Conservation (phyloP, 169 alveolate species). For the Plasmodium chabaudi region DNA sequence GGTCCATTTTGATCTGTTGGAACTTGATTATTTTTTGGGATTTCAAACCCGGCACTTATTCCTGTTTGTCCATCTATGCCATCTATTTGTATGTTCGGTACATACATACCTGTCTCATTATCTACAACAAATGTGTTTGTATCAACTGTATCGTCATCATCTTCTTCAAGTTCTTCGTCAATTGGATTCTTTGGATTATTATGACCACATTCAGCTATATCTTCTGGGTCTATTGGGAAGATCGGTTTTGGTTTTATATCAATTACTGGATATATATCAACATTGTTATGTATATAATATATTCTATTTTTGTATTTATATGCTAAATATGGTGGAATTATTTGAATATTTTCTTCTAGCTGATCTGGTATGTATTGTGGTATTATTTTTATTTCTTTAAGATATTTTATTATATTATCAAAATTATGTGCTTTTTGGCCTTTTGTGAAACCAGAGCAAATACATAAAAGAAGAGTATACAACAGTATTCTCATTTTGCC, state of each 20-base stretch:
- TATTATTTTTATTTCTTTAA: conserved; percentile 36
- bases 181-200: background rate
- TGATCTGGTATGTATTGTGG: conserved; percentile 33
- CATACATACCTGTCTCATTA: conserved; percentile 48
- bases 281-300: conserved; percentile 50
- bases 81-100: conserved; percentile 20
- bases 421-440: conserved; percentile 19
- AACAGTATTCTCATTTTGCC: conserved; percentile 18
- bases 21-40: conserved; percentile 12
- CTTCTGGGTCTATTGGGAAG: conserved; percentile 4
- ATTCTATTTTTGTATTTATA: conserved; percentile 44
- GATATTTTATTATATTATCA: conserved; percentile 36
- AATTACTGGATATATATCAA: conserved; percentile 6
- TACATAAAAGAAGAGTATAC: background rate
- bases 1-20: conserved; percentile 25
- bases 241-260: background rate
- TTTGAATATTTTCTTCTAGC: conserved; percentile 8
- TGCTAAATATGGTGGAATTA: conserved; percentile 54
- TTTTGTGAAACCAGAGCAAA: background rate
- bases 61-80: background rate
- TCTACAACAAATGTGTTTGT: background rate
- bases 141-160: background rate
- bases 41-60: background rate
- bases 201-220: conserved; percentile 6
- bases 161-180: background rate